Evolutionary conservation across 768 basidiomycete genomes (phyloP).

Genomic region (Paxillus involutus): DNA sequence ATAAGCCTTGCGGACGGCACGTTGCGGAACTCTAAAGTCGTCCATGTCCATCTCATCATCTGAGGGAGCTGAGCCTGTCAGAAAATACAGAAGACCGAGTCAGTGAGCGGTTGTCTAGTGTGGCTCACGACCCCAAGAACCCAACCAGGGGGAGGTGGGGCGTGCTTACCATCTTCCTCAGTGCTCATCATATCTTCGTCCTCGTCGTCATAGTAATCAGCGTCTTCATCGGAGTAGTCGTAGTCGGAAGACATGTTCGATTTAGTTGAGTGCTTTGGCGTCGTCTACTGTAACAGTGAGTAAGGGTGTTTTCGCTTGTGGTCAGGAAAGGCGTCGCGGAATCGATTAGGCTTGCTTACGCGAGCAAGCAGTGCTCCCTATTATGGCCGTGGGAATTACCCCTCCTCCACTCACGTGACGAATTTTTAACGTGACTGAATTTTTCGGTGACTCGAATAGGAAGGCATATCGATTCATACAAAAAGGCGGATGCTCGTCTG

Average conservation of each 20-base stretch:
- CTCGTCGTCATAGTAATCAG: constrained; percentile 67
- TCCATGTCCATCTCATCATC: constrained; percentile 76
- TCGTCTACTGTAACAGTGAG: constrained; percentile 16
- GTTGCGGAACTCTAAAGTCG: constrained; percentile 58
- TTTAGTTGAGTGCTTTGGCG: constrained; percentile 12
- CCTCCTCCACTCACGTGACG: neutral
- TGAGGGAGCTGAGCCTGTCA: constrained; percentile 39
- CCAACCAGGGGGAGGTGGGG: constrained; percentile 2
- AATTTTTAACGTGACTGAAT: constrained; percentile 3
- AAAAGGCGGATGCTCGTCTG: constrained; percentile 25
- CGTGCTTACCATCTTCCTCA: constrained; percentile 53
- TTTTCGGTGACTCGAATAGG: constrained; percentile 28
- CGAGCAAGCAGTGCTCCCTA: constrained; percentile 14
- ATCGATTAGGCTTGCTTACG: constrained; percentile 32
- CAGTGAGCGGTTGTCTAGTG: constrained; percentile 10
- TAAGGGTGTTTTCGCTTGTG: constrained; percentile 7
- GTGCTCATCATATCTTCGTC: constrained; percentile 65
- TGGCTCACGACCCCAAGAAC: constrained; percentile 22
- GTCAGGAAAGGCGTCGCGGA: constrained; percentile 6
- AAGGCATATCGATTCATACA: constrained; percentile 25
- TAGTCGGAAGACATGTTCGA: constrained; percentile 60
- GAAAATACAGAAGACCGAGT: constrained; percentile 15
- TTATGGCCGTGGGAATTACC: constrained; percentile 2
- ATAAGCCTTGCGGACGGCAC: constrained; percentile 66
- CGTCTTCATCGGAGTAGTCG: constrained; percentile 69